Base-by-base conservation (phyloP, 768 basidiomycete species). In the Piloderma croceum region DNA sequence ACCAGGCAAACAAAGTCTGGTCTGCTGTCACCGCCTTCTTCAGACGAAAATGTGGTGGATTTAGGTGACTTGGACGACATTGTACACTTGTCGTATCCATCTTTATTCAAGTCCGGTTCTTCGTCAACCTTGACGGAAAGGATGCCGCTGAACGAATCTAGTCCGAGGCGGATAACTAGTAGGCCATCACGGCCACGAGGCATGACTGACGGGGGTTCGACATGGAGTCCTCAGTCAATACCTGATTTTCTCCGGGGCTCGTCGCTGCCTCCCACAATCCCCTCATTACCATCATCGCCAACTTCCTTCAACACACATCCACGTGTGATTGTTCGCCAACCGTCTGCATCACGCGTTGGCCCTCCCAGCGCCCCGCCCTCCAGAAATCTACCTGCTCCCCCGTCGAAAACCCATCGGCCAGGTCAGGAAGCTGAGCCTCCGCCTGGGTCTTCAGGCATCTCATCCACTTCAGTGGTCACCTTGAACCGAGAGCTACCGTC, bases 311-410 rank as follows among this genome's bases (percentile, higher is more conserved):
- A 41, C n/a, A 31, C 20, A 31, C 49, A 63, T 15, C 58, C 65
- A 15, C 64, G 62, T 25, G 55, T 64, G 29, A 51, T 75, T 24
- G 52, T 66, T 31, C 70, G 74, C 6, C 68, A 71, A 48, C 45
- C 60, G 13, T 74, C 76, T 23, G 36, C 60, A 23, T 69, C 71
- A 31, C 67, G 69, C 22, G 44, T 71, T 24, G 58, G 65, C 27
- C 73, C 74, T 7, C 70, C 69, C 7, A 68, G 60, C 40, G 70
- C 76, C 3, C 77, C 76, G 31, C 77, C 77, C 7, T 63, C 56
- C 11, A 67, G 70, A 7, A 58, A 62, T 34, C 59, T 77, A 22
- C 77, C 77, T 31, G 58, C 64, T 3, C 38, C 38, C 25, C 76
- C 74, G 17, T 29, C 45, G 18, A 31, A 38, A 36, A 25, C 41